These are phyloP conservation scores for Fonsecaea nubica DNA, from an alignment of 2,329 filamentous ascomycete genomes.

Conservation along the genomic window DNA sequence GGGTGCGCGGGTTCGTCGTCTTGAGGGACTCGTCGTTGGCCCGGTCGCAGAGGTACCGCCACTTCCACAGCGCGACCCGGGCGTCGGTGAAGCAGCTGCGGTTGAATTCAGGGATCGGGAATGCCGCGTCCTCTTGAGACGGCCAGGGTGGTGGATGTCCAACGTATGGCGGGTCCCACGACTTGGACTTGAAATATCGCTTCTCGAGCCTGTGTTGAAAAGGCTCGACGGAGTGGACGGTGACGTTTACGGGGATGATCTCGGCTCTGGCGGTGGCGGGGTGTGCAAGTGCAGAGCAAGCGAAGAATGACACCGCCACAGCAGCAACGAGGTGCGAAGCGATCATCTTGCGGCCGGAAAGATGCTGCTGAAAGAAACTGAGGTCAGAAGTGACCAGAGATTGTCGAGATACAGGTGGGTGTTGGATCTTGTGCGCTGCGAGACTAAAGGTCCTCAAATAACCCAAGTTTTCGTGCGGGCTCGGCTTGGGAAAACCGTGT, in stretches of 20 bases:
- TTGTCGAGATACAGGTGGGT: neutral
- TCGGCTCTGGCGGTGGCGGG: neutral
- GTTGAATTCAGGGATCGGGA: neutral
- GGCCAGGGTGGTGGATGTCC: neutral
- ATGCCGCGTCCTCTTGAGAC: neutral
- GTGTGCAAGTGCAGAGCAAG: neutral
- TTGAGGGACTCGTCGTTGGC: neutral
- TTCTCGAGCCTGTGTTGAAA: neutral
- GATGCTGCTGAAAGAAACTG: neutral
- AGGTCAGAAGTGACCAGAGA: neutral
- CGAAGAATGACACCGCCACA: neutral
- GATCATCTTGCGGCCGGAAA: neutral
- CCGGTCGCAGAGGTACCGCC: slow-evolving; percentile 4
- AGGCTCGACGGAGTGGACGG: neutral
- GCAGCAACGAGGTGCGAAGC: neutral
- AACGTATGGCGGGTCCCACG: slow-evolving; percentile 2
- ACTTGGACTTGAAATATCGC: neutral
- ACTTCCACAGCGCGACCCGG: neutral
- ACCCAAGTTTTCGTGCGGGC: neutral
- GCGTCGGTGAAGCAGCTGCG: neutral
- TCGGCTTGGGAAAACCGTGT: neutral
- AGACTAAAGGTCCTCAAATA: neutral
- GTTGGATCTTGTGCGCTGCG: neutral
- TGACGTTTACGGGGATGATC: neutral
- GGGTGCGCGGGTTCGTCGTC: slow-evolving; percentile 1